phyloP scores from a whole-genome alignment of 768 basidiomycete species.

The Mycena latifolia region DNA sequence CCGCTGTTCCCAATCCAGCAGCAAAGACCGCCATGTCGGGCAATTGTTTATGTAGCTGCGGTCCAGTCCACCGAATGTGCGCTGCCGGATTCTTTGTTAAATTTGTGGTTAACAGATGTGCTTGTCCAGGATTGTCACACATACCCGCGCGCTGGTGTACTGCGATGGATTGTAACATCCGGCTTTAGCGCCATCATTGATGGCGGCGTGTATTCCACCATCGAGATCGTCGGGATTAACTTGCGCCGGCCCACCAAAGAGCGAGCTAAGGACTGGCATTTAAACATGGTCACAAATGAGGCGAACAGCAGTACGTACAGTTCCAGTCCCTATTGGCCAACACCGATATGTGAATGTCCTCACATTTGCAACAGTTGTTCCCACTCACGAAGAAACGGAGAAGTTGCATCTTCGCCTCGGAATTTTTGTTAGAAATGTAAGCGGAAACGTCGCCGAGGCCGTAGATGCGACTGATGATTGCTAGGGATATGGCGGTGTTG shows the following conservation, averaged over 20 bases:
- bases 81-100: constrained; percentile 23
- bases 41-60: constrained; percentile 24
- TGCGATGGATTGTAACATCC: constrained; percentile 27
- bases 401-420: constrained; percentile 29
- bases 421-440: constrained; percentile 33
- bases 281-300: not conserved
- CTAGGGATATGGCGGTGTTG: constrained; percentile 31
- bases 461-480: constrained; percentile 28
- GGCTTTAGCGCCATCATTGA: constrained; percentile 20
- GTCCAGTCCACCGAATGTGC: constrained; percentile 33
- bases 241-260: constrained; percentile 32
- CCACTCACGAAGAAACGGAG: constrained; percentile 30
- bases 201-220: constrained; percentile 27
- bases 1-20: constrained; percentile 28
- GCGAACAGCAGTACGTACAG: not conserved
- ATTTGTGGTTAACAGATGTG: not conserved
- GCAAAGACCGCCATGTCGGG: constrained; percentile 30
- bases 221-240: constrained; percentile 25
- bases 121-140: not conserved
- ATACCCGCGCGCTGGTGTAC: constrained; percentile 23
- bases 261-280: not conserved
- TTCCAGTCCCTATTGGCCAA: constrained; percentile 7
- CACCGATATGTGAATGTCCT: too few species aligned
- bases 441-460: constrained; percentile 25
- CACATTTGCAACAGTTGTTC: not conserved